Evolutionary conservation across 176 grass and related monocot genomes (phyloP), one percentile per base, ranked within the genome.

Genomic region (maize (Zea mays)): DNA sequence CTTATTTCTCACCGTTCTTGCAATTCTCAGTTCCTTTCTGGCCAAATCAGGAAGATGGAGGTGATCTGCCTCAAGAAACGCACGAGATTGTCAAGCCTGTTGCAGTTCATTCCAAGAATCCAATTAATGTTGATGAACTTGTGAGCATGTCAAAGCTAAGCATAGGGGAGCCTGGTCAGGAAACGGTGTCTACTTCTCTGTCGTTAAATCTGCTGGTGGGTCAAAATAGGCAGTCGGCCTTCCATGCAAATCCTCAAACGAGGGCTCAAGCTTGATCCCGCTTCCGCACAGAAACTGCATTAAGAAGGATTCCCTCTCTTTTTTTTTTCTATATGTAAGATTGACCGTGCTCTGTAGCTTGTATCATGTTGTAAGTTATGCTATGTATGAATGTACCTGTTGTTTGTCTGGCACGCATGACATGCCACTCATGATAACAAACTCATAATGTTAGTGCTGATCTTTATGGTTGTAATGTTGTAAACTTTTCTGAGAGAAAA

Each of bases 81-180:
- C 87, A 97, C 43, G 89, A 94, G 85, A 92, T 97, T 84, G 85
- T 97, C 35, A 97, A 85, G 79, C 95, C 95, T 75, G 87, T 93
- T 57, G 72, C 96, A 2, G 83, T 94, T 79, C 96, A 92, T 73
- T 94, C 96, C 7, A 98, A 92, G 77, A 76, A 82, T 52, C 82
- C 91, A 1, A 91, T 98, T 71, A 94, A 98, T 78, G 87, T 98
- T 62, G 89, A 98, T 78, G 96, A 98, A 43, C 91, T 98, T 69
- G 92, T 95, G 5, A 83, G 85, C 66, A 81, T 98, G 89, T 98
- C 89, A 3, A 98, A 92, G 85, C 82, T 94, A 71, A 98, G 91
- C 80, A 98, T 98, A 81, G 89, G 78, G 61, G 89, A 94, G 19
- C 33, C 77, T 17, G 81, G 79, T 71, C 40, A 83, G 70, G 85